Evolutionary conservation across 768 basidiomycete species (phyloP).

Genomic region (Krasilnikovozyma curviuscula): DNA sequence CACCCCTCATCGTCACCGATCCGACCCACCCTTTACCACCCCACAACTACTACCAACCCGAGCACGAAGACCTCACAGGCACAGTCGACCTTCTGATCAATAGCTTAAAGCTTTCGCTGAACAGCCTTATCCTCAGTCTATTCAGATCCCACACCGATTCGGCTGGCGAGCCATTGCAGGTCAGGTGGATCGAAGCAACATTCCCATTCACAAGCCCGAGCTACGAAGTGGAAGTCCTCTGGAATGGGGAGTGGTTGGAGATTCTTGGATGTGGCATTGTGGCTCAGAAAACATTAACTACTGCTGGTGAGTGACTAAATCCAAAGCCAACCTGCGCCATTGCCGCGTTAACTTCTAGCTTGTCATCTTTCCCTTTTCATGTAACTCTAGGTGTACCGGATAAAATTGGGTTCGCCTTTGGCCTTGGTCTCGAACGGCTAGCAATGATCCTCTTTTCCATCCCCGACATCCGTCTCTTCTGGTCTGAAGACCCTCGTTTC

Average conservation of each 20-base stretch:
- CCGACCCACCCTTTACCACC: slow-evolving; percentile 15
- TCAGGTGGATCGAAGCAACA: slow-evolving; percentile 94
- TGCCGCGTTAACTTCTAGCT: not conserved
- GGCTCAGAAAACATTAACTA: slow-evolving; percentile 66
- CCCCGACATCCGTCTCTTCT: slow-evolving; percentile 94
- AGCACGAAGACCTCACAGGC: slow-evolving; percentile 55
- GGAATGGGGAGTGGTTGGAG: slow-evolving; percentile 89
- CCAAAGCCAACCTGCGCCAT: not conserved
- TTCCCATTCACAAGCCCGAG: slow-evolving; percentile 97
- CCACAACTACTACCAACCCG: slow-evolving; percentile 60
- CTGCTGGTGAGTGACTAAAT: slow-evolving; percentile 44
- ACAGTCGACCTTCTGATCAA: slow-evolving; percentile 54
- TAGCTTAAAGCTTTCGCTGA: slow-evolving; percentile 77
- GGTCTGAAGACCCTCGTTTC: slow-evolving; percentile 79
- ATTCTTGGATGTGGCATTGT: slow-evolving; percentile 88
- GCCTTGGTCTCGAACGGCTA: slow-evolving; percentile 86
- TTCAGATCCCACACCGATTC: slow-evolving; percentile 40
- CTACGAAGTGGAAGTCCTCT: slow-evolving; percentile 95
- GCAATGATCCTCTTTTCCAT: slow-evolving; percentile 95
- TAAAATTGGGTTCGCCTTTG: slow-evolving; percentile 95
- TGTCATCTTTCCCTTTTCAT: not conserved
- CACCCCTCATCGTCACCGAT: slow-evolving; percentile 61
- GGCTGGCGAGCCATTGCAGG: slow-evolving; percentile 46
- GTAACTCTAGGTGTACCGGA: slow-evolving; percentile 39
- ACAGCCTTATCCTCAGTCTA: slow-evolving; percentile 58